phyloP scores from a whole-genome alignment of 2,329 filamentous ascomycete genomes.

The Scytalidium sp. region DNA sequence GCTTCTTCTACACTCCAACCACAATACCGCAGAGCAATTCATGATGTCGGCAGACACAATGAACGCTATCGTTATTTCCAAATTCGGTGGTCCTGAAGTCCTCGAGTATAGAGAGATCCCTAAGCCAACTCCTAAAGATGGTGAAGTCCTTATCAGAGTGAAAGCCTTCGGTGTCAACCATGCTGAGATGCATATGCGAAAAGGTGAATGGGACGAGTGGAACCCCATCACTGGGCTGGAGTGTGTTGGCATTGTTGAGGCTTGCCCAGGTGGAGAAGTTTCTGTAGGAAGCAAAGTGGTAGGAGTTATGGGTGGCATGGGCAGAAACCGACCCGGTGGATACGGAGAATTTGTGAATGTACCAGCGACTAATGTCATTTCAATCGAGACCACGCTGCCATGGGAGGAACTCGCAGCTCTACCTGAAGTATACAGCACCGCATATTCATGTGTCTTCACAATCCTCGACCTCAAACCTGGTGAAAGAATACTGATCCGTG shows the following conservation, averaged over 20 bases:
- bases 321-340: conserved; percentile 33
- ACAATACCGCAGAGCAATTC: too few species aligned
- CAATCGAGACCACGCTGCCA: conserved; percentile 22
- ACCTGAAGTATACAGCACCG: conserved; percentile 37
- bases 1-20: background rate
- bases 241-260: conserved; percentile 38
- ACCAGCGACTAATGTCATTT: conserved; percentile 31
- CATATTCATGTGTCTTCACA: conserved; percentile 36
- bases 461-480: conserved; percentile 31
- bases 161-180: conserved; percentile 42
- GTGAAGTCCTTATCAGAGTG: conserved; percentile 32
- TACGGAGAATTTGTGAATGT: conserved; percentile 37
- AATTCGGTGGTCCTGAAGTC: conserved; percentile 29
- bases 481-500: conserved; percentile 35
- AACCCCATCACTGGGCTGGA: conserved; percentile 37
- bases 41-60: conserved; percentile 18
- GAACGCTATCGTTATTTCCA: conserved; percentile 31
- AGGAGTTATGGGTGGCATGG: conserved; percentile 40
- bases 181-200: conserved; percentile 44
- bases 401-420: conserved; percentile 39
- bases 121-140: conserved; percentile 24
- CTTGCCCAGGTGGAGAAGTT: conserved; percentile 32
- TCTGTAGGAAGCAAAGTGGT: conserved; percentile 30
- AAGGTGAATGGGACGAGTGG: conserved; percentile 37
- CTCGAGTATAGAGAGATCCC: conserved; percentile 22